A percentile compares a stretch with the other conserved stretches of the same genome.
These are phyloP conservation scores for Lactifluus volemus DNA, from an alignment of 768 basidiomycete genomes.

Conservation along the genomic window DNA sequence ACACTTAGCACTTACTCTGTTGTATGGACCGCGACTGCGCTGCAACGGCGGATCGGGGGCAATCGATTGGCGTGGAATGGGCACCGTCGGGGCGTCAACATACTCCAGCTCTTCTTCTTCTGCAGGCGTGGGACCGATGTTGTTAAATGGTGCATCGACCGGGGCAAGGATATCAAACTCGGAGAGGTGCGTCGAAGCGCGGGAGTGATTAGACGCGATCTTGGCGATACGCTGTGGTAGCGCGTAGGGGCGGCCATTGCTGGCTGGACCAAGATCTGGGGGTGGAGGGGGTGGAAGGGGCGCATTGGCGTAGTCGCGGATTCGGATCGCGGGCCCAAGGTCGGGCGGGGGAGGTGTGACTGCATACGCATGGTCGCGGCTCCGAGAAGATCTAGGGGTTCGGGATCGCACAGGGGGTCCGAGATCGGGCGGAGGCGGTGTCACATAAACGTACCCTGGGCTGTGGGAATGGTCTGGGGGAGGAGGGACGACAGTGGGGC, in stretches of 20 bases:
- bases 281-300: background rate
- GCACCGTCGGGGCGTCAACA: background rate
- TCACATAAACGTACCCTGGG: conserved; percentile 4
- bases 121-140: conserved; percentile 1
- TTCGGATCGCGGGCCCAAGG: background rate
- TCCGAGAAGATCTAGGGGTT: background rate
- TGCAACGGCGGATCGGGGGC: background rate
- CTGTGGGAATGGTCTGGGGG: background rate
- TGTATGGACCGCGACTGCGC: background rate
- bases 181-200: conserved; percentile 17
- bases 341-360: conserved; percentile 6
- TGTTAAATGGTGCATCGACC: background rate
- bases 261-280: background rate
- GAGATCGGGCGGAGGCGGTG: conserved; percentile 8
- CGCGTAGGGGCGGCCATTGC: background rate
- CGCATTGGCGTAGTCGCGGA: background rate
- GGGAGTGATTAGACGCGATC: conserved; percentile 10
- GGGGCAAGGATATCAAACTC: conserved; percentile 20
- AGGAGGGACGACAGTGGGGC: conserved; percentile 8
- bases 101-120: conserved; percentile 18
- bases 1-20: background rate
- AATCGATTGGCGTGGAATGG: conserved; percentile 4
- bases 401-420: background rate
- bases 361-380: background rate
- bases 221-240: conserved; percentile 7